phyloP scores from a whole-genome alignment of 2,329 filamentous ascomycete species.

The Colletotrichum sp. region DNA sequence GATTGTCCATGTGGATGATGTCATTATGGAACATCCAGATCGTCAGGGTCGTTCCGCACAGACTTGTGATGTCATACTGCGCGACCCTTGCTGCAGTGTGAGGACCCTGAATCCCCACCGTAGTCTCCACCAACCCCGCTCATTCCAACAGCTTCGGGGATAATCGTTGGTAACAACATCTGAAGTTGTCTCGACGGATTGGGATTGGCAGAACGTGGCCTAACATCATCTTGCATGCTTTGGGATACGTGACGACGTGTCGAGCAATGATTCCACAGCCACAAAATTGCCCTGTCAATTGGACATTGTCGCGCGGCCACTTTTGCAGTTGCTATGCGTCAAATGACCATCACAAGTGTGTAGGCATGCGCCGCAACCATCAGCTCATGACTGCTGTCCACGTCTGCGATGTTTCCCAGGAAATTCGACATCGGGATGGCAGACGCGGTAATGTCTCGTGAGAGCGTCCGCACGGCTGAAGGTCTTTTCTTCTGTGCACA shows the following conservation, averaged over 20 bases:
- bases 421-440: conserved; percentile 86
- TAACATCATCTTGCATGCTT: neutral
- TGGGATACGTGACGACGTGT: neutral
- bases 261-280: neutral
- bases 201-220: neutral
- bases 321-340: neutral
- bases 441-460: conserved; percentile 91
- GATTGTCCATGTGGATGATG: neutral
- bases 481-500: conserved; percentile 96
- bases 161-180: neutral
- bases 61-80: conserved; percentile 8
- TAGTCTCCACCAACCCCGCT: neutral
- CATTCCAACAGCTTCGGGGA: neutral
- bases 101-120: conserved; percentile 15
- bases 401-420: conserved; percentile 64
- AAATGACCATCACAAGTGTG: neutral
- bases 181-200: neutral
- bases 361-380: neutral
- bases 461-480: conserved; percentile 95
- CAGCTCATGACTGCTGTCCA: neutral
- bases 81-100: conserved; percentile 13
- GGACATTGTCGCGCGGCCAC: neutral
- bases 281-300: neutral
- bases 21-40: conserved; percentile 5
- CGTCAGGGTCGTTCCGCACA: conserved; percentile 16